Conservation (phyloP, 2,329 filamentous ascomycete genomes). For the Diaporthe australafricana region DNA sequence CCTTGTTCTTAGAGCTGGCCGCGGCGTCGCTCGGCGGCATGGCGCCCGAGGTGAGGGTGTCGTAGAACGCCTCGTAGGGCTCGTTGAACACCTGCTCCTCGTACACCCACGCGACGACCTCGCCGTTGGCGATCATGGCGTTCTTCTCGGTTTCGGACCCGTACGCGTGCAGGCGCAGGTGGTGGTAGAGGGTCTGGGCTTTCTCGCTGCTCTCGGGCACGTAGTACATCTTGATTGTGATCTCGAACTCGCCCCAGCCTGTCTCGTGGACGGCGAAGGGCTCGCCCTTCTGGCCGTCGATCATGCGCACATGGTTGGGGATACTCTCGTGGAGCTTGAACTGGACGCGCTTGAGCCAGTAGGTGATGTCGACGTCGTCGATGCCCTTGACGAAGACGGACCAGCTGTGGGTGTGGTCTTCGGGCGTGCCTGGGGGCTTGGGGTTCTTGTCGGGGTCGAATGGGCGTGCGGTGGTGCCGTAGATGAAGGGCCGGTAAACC, state of each 20-base stretch:
- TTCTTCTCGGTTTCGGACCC: slow-evolving; percentile 82
- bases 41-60: slow-evolving; percentile 82
- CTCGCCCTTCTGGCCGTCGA: slow-evolving; percentile 76
- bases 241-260: slow-evolving; percentile 98
- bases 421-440: slow-evolving; percentile 79
- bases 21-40: slow-evolving; percentile 52
- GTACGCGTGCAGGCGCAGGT: slow-evolving; percentile 90
- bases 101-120: slow-evolving; percentile 84
- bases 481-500: slow-evolving; percentile 75
- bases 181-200: slow-evolving; percentile 94
- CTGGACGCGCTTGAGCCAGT: slow-evolving; percentile 96
- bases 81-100: slow-evolving; percentile 98
- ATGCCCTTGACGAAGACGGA: slow-evolving; percentile 92
- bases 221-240: slow-evolving; percentile 95
- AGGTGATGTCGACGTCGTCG: slow-evolving; percentile 89
- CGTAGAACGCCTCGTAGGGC: slow-evolving; percentile 91
- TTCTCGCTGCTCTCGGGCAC: slow-evolving; percentile 90
- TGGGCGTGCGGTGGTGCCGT: slow-evolving; percentile 82
- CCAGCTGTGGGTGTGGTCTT: slow-evolving; percentile 97
- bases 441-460: slow-evolving; percentile 84
- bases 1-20: slow-evolving; percentile 25
- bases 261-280: slow-evolving; percentile 90
- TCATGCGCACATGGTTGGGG: slow-evolving; percentile 86
- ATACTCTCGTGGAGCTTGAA: slow-evolving; percentile 99
- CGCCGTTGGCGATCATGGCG: slow-evolving; percentile 66